Evolutionary conservation across 768 basidiomycete genomes (phyloP).

Genomic region (Russula abietina): DNA sequence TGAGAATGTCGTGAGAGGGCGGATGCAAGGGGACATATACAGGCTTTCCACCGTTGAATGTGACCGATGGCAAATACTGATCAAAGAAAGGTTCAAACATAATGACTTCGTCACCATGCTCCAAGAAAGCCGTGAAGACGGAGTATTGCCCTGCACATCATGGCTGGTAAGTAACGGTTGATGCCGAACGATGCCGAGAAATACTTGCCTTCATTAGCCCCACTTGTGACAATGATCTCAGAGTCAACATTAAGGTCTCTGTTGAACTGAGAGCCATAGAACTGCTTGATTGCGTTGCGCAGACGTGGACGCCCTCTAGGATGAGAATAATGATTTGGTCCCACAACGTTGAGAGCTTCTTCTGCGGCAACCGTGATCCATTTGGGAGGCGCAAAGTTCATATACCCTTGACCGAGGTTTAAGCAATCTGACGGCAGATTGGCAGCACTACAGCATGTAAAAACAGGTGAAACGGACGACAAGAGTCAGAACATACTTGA

Average conservation of each 20-base stretch:
- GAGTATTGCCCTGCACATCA: slow-evolving; percentile 74
- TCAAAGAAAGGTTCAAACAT: slow-evolving; percentile 99
- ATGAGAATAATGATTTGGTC: slow-evolving; percentile 83
- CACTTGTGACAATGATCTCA: slow-evolving; percentile 92
- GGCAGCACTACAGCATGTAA: slow-evolving; percentile 48
- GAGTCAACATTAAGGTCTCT: slow-evolving; percentile 74
- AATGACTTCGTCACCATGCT: slow-evolving; percentile 93
- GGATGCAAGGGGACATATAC: slow-evolving; percentile 96
- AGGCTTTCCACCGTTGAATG: slow-evolving; percentile 89
- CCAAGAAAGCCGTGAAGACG: slow-evolving; percentile 86
- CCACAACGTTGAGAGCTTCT: slow-evolving; percentile 54
- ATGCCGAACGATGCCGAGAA: not conserved
- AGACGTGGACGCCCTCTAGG: slow-evolving; percentile 85
- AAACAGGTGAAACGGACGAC: slow-evolving; percentile 7
- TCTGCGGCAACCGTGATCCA: slow-evolving; percentile 75
- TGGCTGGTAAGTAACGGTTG: slow-evolving; percentile 11
- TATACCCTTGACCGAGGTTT: slow-evolving; percentile 88
- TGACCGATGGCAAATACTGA: slow-evolving; percentile 88
- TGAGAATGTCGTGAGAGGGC: slow-evolving; percentile 43
- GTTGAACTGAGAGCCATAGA: slow-evolving; percentile 62
- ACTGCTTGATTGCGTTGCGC: slow-evolving; percentile 76
- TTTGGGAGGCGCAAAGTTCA: slow-evolving; percentile 83
- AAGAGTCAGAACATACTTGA: slow-evolving; percentile 47
- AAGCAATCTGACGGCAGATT: slow-evolving; percentile 90
- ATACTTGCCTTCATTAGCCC: slow-evolving; percentile 85